phyloP scores from a whole-genome alignment of 345 rosid genomes.

The Populus simonii region DNA sequence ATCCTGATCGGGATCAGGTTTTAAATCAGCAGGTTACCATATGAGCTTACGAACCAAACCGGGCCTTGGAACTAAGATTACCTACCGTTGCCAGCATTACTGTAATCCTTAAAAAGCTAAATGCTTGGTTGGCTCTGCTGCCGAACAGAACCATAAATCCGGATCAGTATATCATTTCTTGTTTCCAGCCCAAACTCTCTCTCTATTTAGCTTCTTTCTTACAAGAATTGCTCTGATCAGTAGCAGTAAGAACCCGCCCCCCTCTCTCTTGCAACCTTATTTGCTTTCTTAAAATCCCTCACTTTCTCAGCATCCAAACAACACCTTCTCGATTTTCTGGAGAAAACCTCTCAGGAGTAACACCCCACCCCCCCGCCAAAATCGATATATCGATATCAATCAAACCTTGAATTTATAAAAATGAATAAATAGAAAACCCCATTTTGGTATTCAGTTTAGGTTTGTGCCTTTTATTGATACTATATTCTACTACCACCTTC shows the following conservation, averaged over 20 bases:
- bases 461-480: not conserved
- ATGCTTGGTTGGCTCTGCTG: too few relatives aligned
- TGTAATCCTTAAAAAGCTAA: too few relatives aligned
- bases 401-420: not conserved
- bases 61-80: too few relatives aligned
- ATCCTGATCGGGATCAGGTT: too few relatives aligned
- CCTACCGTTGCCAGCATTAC: too few relatives aligned
- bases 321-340: not conserved
- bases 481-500: not conserved
- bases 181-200: too few relatives aligned
- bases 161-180: too few relatives aligned
- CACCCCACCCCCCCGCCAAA: not conserved
- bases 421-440: too few relatives aligned
- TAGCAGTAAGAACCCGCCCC: not conserved
- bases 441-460: not conserved
- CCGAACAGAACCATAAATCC: too few relatives aligned
- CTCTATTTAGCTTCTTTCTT: too few relatives aligned
- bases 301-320: constrained; percentile 14
- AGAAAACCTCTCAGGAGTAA: not conserved
- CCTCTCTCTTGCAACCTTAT: not conserved
- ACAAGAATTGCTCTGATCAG: not conserved
- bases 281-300: not conserved
- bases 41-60: too few relatives aligned
- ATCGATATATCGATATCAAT: not conserved
- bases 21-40: too few relatives aligned